phyloP scores from a whole-genome alignment of 345 rosid species.

The Punica granatum region DNA sequence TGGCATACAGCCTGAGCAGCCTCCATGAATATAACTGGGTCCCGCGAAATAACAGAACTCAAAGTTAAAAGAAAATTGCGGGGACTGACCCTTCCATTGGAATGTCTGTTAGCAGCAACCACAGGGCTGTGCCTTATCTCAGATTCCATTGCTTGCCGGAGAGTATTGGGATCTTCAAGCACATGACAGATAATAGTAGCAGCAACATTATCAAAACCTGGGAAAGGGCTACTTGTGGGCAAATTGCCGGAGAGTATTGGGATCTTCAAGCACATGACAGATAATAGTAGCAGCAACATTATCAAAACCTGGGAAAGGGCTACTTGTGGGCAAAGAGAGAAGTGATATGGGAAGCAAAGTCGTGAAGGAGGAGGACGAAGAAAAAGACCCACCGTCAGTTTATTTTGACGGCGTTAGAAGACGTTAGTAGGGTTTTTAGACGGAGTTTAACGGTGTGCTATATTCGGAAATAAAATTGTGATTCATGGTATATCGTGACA shows the following conservation, averaged over 20 bases:
- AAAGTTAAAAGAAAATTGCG: constrained; percentile 65
- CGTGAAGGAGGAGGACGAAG: no score
- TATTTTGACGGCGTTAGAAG: no score
- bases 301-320: constrained; percentile 94
- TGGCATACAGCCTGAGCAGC: constrained; percentile 80
- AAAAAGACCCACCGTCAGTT: no score
- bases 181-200: constrained; percentile 80
- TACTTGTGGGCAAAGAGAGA: constrained; percentile 73
- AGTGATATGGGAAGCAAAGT: no score
- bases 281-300: constrained; percentile 72
- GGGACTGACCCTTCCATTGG: constrained; percentile 72
- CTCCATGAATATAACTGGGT: constrained; percentile 72
- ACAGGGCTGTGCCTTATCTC: constrained; percentile 79
- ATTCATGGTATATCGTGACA: no score
- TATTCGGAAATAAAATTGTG: no score
- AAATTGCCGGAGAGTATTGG: constrained; percentile 91
- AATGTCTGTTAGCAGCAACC: constrained; percentile 72
- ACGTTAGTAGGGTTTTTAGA: no score
- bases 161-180: constrained; percentile 94
- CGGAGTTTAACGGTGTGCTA: no score
- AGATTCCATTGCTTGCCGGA: constrained; percentile 96
- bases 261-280: constrained; percentile 91
- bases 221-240: constrained; percentile 78
- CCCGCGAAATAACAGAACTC: constrained; percentile 74
- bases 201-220: constrained; percentile 85